Base-by-base conservation (phyloP, 371 early-diverging fungal genomes). In the Mucor mucedo region DNA sequence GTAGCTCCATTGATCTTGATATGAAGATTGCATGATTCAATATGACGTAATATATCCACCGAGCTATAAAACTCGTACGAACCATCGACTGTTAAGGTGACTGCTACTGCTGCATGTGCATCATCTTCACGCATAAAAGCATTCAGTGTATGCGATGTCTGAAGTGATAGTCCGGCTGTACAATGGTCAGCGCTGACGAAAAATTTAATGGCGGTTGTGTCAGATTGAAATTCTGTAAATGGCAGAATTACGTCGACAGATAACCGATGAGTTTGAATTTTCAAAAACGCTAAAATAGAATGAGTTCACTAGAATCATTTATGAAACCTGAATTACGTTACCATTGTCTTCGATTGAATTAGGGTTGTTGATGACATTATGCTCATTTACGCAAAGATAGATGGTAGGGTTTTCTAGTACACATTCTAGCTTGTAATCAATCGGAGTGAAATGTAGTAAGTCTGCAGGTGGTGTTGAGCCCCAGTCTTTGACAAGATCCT, bases 301-400 rank as follows among this genome's bases (percentile, higher is more conserved):
- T 55, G 16, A 8, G 3, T 28, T n/a, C 2, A 28, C 27, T 16
- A 5, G 48, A 7, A 14, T 13, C 45, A 44, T 44, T 44, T 21
- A 5, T 48, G 21, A 48, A 14, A 48, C n/a, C 3, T 9, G 27
- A 52, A 45, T 29, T 6, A 11, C 27, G 16, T 55, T 82, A 93
- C 95, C 86, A 70, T 95, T 95, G 48, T 93, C 92, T 21, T 88
- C 87, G 2, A 82, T 64, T 29, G 90, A 88, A 28, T 80, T 84
- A 3, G 87, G 89, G 68, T 92, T 90, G 62, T 89, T 86, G 60
- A 94, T 92, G 8, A 95, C 87, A 73, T 95, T 94, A 60, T 88
- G 83, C 54, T 91, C 91, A 62, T 95, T 95, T 16, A 89, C 85
- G 69, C 89, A 93, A 5, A 93, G 78, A 58, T 78, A 83, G 5